Percentiles rank a stretch among this genome's conserved stretches.
These are phyloP conservation scores for Populus pruinosa DNA, from an alignment of 345 rosid genomes.

Conservation along the genomic window DNA sequence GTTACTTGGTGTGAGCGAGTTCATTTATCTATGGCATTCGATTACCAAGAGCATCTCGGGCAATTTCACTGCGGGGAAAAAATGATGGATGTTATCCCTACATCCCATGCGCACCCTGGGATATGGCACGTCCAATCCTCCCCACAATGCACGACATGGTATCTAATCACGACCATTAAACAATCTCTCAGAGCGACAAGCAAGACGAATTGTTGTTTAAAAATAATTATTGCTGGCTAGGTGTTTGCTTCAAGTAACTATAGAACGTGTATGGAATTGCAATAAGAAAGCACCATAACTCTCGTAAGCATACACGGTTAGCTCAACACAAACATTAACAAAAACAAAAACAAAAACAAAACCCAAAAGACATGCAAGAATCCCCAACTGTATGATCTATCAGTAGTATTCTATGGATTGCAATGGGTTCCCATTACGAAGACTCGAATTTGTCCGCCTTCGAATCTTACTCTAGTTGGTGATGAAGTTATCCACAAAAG, in stretches of 20 bases:
- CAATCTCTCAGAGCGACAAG: not conserved
- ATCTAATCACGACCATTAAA: conserved; percentile 32
- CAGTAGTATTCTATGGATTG: no score
- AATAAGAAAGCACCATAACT: no score
- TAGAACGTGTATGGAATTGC: no score
- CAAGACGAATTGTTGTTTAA: not conserved
- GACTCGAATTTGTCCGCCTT: no score
- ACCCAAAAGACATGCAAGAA: no score
- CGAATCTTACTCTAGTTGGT: not conserved
- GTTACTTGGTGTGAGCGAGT: not conserved
- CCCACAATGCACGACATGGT: conserved; percentile 61
- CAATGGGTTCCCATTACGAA: no score
- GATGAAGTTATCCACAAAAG: not conserved
- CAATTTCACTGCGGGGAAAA: conserved; percentile 38
- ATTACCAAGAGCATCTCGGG: conserved; percentile 41
- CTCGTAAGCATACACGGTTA: no score
- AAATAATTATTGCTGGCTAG: not conserved
- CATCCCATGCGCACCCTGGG: conserved; percentile 51
- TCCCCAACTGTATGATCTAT: no score
- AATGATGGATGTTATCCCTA: conserved; percentile 46
- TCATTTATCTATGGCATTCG: conserved; percentile 48
- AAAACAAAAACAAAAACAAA: no score
- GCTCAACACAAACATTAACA: no score
- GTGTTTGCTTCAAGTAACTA: not conserved
- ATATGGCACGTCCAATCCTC: conserved; percentile 41